A percentile compares a stretch with the other conserved stretches of the same genome.
These are phyloP conservation scores for Ophiostoma pallidulum DNA, from an alignment of 2,329 filamentous ascomycete genomes.

Conservation along the genomic window DNA sequence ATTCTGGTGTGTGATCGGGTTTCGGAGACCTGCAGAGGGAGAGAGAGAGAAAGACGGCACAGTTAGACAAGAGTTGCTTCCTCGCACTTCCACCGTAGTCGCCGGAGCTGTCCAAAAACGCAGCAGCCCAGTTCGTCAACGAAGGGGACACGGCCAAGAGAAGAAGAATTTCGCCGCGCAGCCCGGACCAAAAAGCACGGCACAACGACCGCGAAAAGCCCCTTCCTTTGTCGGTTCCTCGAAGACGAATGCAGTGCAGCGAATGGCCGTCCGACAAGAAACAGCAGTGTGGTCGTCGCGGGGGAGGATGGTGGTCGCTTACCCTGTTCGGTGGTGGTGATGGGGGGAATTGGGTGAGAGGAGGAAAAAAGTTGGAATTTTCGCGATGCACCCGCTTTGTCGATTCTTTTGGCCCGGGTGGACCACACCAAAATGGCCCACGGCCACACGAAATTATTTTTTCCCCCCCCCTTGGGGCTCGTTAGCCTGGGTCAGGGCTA, in stretches of 20 bases:
- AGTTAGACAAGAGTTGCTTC: too few species aligned
- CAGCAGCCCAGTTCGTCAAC: not conserved
- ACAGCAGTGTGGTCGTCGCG: not conserved
- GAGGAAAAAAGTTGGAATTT: conserved; percentile 13
- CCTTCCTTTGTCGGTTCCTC: not conserved
- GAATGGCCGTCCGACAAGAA: conserved; percentile 1
- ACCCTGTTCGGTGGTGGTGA: conserved; percentile 15
- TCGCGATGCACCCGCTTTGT: conserved; percentile 13
- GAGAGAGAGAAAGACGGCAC: too few species aligned
- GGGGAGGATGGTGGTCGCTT: conserved; percentile 13
- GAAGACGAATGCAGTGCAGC: not conserved
- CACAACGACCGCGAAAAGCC: not conserved
- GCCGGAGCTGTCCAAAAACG: not conserved
- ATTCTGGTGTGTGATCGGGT: not conserved
- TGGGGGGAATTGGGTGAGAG: conserved; percentile 7
- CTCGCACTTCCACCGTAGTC: too few species aligned
- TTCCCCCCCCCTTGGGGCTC: conserved; percentile 2
- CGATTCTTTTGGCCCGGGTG: conserved; percentile 12
- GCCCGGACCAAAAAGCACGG: not conserved
- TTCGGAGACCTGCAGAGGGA: conserved; percentile 10
- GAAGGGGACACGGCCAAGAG: too few species aligned
- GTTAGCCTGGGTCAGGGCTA: conserved; percentile 13
- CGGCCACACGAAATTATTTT: conserved; percentile 16
- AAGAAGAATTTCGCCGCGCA: not conserved
- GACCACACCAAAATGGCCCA: conserved; percentile 5